Base-by-base conservation (phyloP, 169 alveolate genomes). In the Cryptosporidium sp. region DNA sequence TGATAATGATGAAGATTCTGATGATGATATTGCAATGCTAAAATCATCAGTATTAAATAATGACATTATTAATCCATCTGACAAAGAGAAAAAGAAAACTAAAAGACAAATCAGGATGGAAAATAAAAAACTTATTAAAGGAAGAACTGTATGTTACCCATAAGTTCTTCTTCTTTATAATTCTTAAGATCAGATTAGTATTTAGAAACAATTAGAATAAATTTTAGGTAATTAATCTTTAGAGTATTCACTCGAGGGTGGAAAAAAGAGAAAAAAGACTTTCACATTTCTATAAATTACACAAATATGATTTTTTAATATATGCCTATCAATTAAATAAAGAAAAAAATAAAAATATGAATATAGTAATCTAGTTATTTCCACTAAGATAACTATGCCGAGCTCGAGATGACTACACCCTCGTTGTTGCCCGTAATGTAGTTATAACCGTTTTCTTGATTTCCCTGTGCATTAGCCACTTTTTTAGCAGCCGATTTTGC, bases 51-150 rank as follows among this genome's bases (percentile, higher is more conserved):
- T 53, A 18, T 21, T 48, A 31, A 45, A 39, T 16, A 35, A 37
- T 37, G 23, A 60, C 16, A 14, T 44, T 9, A 21, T 37, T 60
- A 31, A 31, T 18, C 2, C 48, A 16, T 18, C 48, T 29, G 69
- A 9, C 12, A 58, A 18, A 26, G 75, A 62, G 29, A 65, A 31
- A 21, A 80, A 18, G 18, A 80, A 80, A 18, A 80, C 89, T n/a
- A 80, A 80, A 45, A 61, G 89, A 37, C 89, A 80, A 39, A 48
- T 80, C n/a, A 60, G 89, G 62, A 80, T 80, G 75, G 89, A 80
- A 31, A 23, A 62, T 23, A 80, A 80, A 33, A 60, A 56, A 29
- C 23, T 65, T n/a, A 37, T 62, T 21, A 80, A 67, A 37, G 89
- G 89, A 9, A 80, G 60, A 42, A 60, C 29, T n/a, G 37, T 62